Conservation (phyloP, 2,329 filamentous ascomycete species). For the Aureobasidium sp. region DNA sequence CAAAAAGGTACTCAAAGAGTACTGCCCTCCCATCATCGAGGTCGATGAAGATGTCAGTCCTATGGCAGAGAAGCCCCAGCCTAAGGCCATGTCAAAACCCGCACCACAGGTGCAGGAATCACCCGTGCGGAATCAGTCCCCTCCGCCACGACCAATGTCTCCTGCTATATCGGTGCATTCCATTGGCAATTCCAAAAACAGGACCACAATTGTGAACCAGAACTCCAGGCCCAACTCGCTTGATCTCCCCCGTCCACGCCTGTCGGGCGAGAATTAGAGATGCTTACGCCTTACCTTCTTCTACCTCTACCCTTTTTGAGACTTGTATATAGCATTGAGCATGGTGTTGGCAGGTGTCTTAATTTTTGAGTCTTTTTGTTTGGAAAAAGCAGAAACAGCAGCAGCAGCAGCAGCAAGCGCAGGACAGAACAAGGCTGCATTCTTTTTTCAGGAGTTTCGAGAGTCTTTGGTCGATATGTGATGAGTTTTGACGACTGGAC, state of each 20-base stretch:
- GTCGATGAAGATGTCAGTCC: slow-evolving; percentile 42
- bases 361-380: not conserved
- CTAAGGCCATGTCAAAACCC: not conserved
- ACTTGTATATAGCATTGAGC: slow-evolving; percentile 7
- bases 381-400: not conserved
- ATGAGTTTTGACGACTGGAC: not conserved
- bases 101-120: not conserved
- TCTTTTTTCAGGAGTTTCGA: not conserved
- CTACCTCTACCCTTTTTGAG: not conserved
- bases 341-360: slow-evolving; percentile 13
- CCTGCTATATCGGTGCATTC: slow-evolving; percentile 6
- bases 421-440: not conserved
- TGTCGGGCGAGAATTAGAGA: not conserved
- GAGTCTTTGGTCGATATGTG: not conserved
- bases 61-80: slow-evolving; percentile 3
- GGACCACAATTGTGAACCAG: slow-evolving; percentile 10
- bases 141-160: slow-evolving; percentile 2
- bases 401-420: not conserved
- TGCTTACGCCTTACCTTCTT: not conserved
- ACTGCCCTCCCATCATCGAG: slow-evolving; percentile 74
- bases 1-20: slow-evolving; percentile 74
- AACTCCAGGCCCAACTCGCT: slow-evolving; percentile 10
- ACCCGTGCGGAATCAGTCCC: not conserved
- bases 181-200: not conserved
- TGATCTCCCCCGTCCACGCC: not conserved